A percentile compares a stretch with the other conserved stretches of the same genome.
Evolutionary conservation across 768 basidiomycete species (phyloP).

Genomic region (Leucosporidium scottii): DNA sequence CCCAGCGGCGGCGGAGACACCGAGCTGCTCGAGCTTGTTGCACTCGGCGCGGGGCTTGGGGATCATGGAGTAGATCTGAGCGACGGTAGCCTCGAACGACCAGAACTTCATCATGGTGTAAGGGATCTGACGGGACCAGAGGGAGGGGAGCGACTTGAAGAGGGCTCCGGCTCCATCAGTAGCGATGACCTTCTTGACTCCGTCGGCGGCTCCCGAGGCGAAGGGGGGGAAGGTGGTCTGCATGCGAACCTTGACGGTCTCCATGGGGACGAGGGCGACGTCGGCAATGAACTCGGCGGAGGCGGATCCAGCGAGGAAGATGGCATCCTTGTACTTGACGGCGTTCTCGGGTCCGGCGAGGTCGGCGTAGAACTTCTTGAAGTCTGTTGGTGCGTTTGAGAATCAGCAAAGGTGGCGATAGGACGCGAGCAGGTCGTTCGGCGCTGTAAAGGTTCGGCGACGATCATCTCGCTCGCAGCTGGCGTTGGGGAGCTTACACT

Average conservation of each 20-base stretch:
- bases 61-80: constrained; percentile 34
- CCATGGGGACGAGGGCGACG: constrained; percentile 46
- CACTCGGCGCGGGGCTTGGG: constrained; percentile 33
- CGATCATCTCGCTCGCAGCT: no score
- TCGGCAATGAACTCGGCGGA: constrained; percentile 50
- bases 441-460: no score
- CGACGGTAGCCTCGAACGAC: constrained; percentile 36
- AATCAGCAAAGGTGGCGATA: constrained; percentile 1
- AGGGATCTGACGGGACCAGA: constrained; percentile 40
- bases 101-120: constrained; percentile 41
- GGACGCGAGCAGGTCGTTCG: no score
- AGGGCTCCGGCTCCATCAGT: constrained; percentile 35
- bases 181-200: constrained; percentile 34
- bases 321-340: constrained; percentile 45
- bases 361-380: constrained; percentile 43
- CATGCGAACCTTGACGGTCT: constrained; percentile 40
- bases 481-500: constrained; percentile 1
- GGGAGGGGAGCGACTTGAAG: constrained; percentile 38
- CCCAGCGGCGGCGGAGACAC: constrained; percentile 35
- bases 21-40: constrained; percentile 40
- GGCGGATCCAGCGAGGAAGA: constrained; percentile 48
- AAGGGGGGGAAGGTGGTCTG: constrained; percentile 39
- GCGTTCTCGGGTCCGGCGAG: constrained; percentile 45
- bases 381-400: neutral
- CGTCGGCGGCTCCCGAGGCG: constrained; percentile 25